phyloP scores from a whole-genome alignment of 805 yeast species.

The Priceomyces fermenticarens region DNA sequence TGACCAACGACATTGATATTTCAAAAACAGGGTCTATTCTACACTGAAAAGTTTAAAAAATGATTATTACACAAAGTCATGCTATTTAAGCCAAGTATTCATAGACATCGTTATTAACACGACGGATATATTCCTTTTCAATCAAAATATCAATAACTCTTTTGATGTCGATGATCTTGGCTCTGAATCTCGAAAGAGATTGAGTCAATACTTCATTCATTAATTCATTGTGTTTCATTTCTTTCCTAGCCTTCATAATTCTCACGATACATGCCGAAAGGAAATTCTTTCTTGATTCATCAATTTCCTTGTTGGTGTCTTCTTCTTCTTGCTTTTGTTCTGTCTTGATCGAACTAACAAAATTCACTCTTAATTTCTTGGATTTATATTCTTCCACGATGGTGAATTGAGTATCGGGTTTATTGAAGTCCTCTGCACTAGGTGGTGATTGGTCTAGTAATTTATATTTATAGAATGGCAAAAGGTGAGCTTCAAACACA shows the following conservation, averaged over 20 bases:
- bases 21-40: no score
- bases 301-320: constrained; percentile 75
- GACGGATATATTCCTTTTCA: constrained; percentile 79
- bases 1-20: constrained; percentile 28
- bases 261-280: constrained; percentile 93
- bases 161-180: constrained; percentile 83
- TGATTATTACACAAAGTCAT: constrained; percentile 1
- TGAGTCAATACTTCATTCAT: constrained; percentile 87
- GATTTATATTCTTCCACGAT: constrained; percentile 81
- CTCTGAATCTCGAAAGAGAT: constrained; percentile 77
- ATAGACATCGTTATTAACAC: constrained; percentile 72
- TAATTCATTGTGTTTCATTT: constrained; percentile 71
- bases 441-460: constrained; percentile 66
- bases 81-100: constrained; percentile 67
- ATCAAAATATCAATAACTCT: constrained; percentile 80
- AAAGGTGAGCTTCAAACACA: constrained; percentile 69
- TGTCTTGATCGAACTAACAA: constrained; percentile 56
- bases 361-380: constrained; percentile 78
- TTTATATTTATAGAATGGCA: constrained; percentile 76
- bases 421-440: constrained; percentile 48
- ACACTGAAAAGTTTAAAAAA: no score
- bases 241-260: constrained; percentile 91
- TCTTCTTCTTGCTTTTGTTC: constrained; percentile 69
- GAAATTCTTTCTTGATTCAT: constrained; percentile 80
- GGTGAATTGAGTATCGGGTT: constrained; percentile 55